Evolutionary conservation across 495 filamentous ascomycete genomes (phyloP).

Genomic region (Thozetella sp.): DNA sequence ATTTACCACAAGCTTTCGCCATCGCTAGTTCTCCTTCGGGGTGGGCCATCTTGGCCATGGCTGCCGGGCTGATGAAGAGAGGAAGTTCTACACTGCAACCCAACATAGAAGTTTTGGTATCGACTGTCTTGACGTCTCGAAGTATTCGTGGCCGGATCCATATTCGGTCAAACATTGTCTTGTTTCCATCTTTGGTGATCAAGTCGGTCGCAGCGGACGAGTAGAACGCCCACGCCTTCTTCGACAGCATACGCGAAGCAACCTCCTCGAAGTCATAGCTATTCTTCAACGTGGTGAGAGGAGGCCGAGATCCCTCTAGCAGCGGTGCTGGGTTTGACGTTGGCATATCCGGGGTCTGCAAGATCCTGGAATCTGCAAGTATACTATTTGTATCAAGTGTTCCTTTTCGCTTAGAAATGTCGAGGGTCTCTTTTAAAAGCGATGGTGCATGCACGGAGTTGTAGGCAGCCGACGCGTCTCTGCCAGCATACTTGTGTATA

Average conservation of each 20-base stretch:
- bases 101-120: conserved; percentile 62
- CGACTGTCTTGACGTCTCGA: conserved; percentile 62
- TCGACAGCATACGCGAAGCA: conserved; percentile 60
- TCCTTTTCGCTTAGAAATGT: conserved; percentile 58
- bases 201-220: conserved; percentile 81
- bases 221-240: conserved; percentile 84
- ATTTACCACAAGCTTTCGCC: conserved; percentile 57
- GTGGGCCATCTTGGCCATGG: conserved; percentile 73
- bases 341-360: conserved; percentile 30
- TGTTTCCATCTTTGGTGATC: conserved; percentile 57
- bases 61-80: conserved; percentile 74
- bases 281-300: conserved; percentile 69
- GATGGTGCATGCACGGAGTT: conserved; percentile 64
- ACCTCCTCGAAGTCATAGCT: conserved; percentile 72
- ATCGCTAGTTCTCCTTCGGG: conserved; percentile 73
- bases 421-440: conserved; percentile 59
- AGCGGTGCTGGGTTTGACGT: conserved; percentile 16
- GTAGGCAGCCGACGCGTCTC: conserved; percentile 73
- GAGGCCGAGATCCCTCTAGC: conserved; percentile 25
- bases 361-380: conserved; percentile 8
- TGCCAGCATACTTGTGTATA: conserved; percentile 70
- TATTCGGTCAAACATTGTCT: conserved; percentile 62
- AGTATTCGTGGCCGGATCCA: conserved; percentile 75
- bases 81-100: conserved; percentile 60
- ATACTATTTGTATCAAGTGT: conserved; percentile 44